These are phyloP conservation scores for Ganoderma sp. DNA, from an alignment of 1,284 basidiomycete species.

Conservation along the genomic window DNA sequence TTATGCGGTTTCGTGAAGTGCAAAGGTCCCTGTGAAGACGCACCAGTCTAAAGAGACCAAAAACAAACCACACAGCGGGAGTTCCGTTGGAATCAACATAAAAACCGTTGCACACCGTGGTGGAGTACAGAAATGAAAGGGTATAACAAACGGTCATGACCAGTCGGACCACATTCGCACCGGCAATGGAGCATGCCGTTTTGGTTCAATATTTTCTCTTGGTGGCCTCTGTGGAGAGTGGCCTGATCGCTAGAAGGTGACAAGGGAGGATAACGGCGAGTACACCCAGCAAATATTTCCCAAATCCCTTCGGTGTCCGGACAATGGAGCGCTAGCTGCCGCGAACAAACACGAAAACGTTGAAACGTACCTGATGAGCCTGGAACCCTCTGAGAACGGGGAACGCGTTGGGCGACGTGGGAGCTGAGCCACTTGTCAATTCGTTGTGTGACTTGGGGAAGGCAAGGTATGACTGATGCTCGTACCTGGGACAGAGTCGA, in stretches of 20 bases:
- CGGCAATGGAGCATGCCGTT: not conserved
- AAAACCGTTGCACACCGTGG: not conserved
- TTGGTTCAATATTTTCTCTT: not conserved
- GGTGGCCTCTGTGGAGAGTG: not conserved
- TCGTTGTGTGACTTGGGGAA: not conserved
- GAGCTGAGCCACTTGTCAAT: not conserved
- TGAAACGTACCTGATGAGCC: constrained; percentile 16
- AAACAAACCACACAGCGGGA: not conserved
- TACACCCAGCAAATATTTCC: not conserved
- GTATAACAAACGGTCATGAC: not conserved
- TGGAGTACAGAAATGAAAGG: not conserved
- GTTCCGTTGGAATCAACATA: not conserved
- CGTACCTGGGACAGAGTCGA: constrained; percentile 18
- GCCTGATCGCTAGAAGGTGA: not conserved
- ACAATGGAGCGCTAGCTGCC: not conserved
- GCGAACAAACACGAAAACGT: not conserved
- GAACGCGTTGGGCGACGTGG: not conserved
- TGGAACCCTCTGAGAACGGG: constrained; percentile 27
- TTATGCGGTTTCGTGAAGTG: not conserved
- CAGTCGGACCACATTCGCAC: not conserved
- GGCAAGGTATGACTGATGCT: not conserved
- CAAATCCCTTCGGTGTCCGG: too few relatives aligned
- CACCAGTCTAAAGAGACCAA: not conserved
- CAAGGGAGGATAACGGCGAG: not conserved
- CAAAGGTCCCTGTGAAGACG: not conserved